phyloP scores from a whole-genome alignment of 192 early-diverging fungal species.

The Mortierella antarctica region DNA sequence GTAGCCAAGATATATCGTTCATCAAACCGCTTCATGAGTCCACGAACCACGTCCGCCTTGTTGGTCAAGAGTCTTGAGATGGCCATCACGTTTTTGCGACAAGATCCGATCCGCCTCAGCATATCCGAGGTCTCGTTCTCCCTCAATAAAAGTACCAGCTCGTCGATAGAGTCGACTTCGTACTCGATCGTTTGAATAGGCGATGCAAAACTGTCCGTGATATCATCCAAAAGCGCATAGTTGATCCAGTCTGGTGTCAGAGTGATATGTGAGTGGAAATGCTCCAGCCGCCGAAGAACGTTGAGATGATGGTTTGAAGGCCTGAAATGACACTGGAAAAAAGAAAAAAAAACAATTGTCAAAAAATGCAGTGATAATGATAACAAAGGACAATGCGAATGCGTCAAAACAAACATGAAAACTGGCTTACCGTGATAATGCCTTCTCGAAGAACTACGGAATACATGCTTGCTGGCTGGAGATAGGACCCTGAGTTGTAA shows the following conservation, averaged over 20 bases:
- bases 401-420: neutral
- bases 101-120: conserved; percentile 79
- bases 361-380: neutral
- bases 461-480: conserved; percentile 76
- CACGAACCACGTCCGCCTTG: conserved; percentile 82
- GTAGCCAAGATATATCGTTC: conserved; percentile 53
- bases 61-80: conserved; percentile 73
- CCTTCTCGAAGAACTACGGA: conserved; percentile 74
- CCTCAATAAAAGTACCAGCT: conserved; percentile 91
- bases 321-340: conserved; percentile 80
- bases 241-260: conserved; percentile 97
- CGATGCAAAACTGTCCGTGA: conserved; percentile 93
- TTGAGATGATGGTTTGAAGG: conserved; percentile 84
- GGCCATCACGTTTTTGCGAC: conserved; percentile 77
- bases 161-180: conserved; percentile 96
- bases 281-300: conserved; percentile 86
- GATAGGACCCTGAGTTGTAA: conserved; percentile 67
- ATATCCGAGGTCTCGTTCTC: conserved; percentile 89
- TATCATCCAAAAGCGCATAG: conserved; percentile 95
- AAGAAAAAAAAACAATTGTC: neutral
- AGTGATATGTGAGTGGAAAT: conserved; percentile 85
- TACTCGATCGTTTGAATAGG: conserved; percentile 88
- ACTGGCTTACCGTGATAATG: conserved; percentile 67
- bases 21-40: conserved; percentile 77
- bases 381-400: neutral